phyloP scores from a whole-genome alignment of 805 yeast genomes.

The Hanseniaspora pseudoguilliermondii region DNA sequence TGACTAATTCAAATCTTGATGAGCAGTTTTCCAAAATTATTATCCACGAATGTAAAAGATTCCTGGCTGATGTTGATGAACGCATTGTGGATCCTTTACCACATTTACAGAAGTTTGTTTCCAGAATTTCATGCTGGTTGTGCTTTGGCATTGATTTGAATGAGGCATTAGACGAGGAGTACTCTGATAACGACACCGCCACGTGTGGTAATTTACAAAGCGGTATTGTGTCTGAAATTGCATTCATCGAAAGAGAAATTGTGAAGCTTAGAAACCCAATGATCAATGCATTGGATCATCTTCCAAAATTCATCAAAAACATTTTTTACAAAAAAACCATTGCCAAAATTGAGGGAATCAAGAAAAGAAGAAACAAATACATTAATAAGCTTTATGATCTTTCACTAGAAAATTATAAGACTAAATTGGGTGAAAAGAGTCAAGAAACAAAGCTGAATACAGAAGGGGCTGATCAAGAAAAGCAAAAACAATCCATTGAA shows the following conservation, averaged over 20 bases:
- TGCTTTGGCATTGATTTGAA: constrained; percentile 4
- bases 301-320: background rate
- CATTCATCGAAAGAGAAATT: constrained; percentile 6
- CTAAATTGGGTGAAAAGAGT: too few species aligned
- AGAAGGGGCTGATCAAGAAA: background rate
- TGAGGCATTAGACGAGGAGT: background rate
- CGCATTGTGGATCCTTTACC: background rate
- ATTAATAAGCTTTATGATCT: background rate
- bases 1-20: background rate
- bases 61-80: background rate
- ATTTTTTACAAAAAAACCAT: background rate
- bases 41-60: background rate
- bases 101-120: constrained; percentile 1
- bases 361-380: background rate
- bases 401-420: background rate
- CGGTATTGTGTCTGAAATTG: background rate
- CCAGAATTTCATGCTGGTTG: constrained; percentile 7
- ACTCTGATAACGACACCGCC: background rate
- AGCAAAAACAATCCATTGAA: background rate
- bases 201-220: background rate
- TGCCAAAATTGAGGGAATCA: background rate
- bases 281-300: constrained; percentile 1
- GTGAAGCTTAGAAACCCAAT: constrained; percentile 7
- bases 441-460: background rate
- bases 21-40: background rate